These are phyloP conservation scores for Cordyceps javanica DNA, from an alignment of 2,329 filamentous ascomycete species.

Conservation along the genomic window DNA sequence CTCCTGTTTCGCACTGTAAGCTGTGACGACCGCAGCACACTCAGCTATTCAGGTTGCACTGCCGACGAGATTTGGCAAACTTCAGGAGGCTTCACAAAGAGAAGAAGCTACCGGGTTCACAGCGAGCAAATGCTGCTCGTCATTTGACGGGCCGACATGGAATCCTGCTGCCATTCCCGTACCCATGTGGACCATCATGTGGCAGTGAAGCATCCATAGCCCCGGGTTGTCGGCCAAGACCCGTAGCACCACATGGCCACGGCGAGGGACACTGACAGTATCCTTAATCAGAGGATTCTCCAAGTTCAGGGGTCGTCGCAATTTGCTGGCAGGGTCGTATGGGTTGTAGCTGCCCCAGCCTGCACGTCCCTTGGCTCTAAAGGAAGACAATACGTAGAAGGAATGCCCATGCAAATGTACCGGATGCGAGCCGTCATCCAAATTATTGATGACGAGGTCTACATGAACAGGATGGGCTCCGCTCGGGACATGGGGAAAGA, in stretches of 20 bases:
- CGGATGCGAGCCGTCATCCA: slow-evolving; percentile 27
- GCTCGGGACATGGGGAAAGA: slow-evolving; percentile 17
- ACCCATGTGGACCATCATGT: slow-evolving; percentile 23
- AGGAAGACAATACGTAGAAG: slow-evolving; percentile 37
- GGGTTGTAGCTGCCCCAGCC: slow-evolving; percentile 24
- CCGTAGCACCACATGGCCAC: slow-evolving; percentile 21
- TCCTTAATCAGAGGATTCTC: slow-evolving; percentile 22
- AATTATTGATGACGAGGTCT: slow-evolving; percentile 27
- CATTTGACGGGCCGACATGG: slow-evolving; percentile 18
- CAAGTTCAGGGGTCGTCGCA: slow-evolving; percentile 11
- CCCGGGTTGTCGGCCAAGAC: slow-evolving; percentile 21
- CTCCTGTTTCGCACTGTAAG: no score
- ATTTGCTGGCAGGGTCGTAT: slow-evolving; percentile 13
- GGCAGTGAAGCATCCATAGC: slow-evolving; percentile 25
- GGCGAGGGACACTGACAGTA: slow-evolving; percentile 34
- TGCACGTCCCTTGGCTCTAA: slow-evolving; percentile 15
- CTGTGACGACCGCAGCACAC: no score
- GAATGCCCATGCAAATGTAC: slow-evolving; percentile 52
- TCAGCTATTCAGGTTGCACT: no score
- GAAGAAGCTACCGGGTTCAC: slow-evolving; percentile 14
- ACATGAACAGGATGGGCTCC: slow-evolving; percentile 15
- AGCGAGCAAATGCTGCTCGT: slow-evolving; percentile 16
- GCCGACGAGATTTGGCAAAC: not conserved
- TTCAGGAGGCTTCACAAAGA: slow-evolving; percentile 11
- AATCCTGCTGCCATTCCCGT: slow-evolving; percentile 23